Evolutionary conservation across 345 rosid species (phyloP).

Genomic region (Populus euphratica): DNA sequence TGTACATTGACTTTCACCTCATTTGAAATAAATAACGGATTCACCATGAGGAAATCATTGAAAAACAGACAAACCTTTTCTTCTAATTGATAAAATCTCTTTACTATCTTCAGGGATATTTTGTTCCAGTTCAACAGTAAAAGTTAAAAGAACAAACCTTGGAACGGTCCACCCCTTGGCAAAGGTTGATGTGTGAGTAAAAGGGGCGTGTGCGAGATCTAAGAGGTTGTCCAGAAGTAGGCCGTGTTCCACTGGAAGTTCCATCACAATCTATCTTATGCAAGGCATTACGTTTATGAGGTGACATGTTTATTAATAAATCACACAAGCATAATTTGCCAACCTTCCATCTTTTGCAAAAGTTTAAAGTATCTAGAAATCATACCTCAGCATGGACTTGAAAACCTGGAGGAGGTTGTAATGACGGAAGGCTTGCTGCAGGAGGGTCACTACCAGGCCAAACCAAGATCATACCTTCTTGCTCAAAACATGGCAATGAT

Average conservation of each 20-base stretch:
- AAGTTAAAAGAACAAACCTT: slow-evolving; percentile 45
- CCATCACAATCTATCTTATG: slow-evolving; percentile 77
- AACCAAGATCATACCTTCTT: slow-evolving; percentile 96
- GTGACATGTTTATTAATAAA: background rate
- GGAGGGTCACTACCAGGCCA: slow-evolving; percentile 96
- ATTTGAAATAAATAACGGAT: background rate
- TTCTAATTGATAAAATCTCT: background rate
- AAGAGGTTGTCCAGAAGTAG: slow-evolving; percentile 89
- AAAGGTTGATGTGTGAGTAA: slow-evolving; percentile 93
- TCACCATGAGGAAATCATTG: background rate
- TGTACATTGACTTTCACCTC: background rate
- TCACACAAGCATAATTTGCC: background rate
- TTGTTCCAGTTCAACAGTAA: background rate
- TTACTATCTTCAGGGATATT: background rate
- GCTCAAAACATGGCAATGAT: slow-evolving; percentile 81
- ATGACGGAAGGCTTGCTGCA: slow-evolving; percentile 60
- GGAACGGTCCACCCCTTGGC: slow-evolving; percentile 99
- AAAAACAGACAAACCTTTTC: background rate
- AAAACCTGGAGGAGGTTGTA: slow-evolving; percentile 87
- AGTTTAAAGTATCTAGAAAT: background rate
- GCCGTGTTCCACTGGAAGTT: slow-evolving; percentile 97
- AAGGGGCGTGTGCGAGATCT: slow-evolving; percentile 98
- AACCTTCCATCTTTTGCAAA: background rate
- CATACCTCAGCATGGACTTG: slow-evolving; percentile 90
- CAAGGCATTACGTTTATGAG: slow-evolving; percentile 7